Evolutionary conservation across 2,329 filamentous ascomycete species (phyloP).

Genomic region (Sordariomycetes sp.): DNA sequence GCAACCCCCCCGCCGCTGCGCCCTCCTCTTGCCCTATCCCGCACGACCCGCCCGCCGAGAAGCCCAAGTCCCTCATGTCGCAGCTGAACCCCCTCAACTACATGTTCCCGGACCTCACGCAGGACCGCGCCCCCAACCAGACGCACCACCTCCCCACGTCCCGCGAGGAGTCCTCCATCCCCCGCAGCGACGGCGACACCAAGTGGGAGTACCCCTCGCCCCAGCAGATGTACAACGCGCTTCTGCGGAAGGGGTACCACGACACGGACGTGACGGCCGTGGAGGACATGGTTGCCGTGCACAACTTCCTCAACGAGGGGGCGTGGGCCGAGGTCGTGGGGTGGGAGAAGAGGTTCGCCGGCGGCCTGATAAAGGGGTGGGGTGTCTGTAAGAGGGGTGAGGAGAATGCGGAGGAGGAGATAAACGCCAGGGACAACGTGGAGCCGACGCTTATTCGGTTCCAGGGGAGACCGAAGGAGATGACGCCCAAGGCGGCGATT

Average conservation of each 20-base stretch:
- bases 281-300: conserved; percentile 92
- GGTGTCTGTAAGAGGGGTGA: conserved; percentile 63
- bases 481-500: conserved; percentile 84
- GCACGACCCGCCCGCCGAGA: conserved; percentile 18
- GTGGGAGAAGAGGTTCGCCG: conserved; percentile 79
- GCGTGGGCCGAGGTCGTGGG: conserved; percentile 91
- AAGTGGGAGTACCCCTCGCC: conserved; percentile 98
- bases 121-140: conserved; percentile 64
- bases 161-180: conserved; percentile 80
- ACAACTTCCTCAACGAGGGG: conserved; percentile 97
- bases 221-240: conserved; percentile 99
- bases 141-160: conserved; percentile 60
- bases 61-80: conserved; percentile 34
- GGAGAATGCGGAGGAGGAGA: conserved; percentile 33
- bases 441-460: conserved; percentile 72
- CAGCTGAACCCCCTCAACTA: conserved; percentile 69
- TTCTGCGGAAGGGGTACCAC: conserved; percentile 88
- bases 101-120: conserved; percentile 83
- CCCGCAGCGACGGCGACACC: conserved; percentile 62
- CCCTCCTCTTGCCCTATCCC: conserved; percentile 30
- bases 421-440: conserved; percentile 34
- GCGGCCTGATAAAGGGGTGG: conserved; percentile 61
- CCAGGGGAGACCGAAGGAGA: conserved; percentile 75
- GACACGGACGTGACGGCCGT: conserved; percentile 90
- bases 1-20: conserved; percentile 13